phyloP scores from a whole-genome alignment of 1,139 yeast genomes.

The Candida sanyaensis region DNA sequence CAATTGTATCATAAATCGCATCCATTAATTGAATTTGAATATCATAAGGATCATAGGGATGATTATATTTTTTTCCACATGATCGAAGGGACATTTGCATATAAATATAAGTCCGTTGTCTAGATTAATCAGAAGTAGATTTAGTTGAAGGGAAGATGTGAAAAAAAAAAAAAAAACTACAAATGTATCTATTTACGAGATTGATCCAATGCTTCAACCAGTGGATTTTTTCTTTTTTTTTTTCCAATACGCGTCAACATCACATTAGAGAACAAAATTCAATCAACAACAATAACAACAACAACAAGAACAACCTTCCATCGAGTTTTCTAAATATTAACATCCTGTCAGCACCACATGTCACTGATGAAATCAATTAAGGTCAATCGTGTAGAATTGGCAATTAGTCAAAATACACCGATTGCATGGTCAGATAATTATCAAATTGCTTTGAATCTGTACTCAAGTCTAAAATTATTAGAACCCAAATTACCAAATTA shows the following conservation, averaged over 20 bases:
- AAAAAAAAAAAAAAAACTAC: neutral
- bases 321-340: too few relatives aligned
- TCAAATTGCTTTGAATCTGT: constrained; percentile 42
- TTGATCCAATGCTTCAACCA: neutral
- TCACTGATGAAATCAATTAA: constrained; percentile 21
- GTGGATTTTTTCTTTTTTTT: neutral
- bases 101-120: neutral
- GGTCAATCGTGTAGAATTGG: constrained; percentile 25
- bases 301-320: neutral
- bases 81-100: neutral
- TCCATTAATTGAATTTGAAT: constrained; percentile 81
- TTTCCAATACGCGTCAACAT: neutral
- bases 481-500: constrained; percentile 45
- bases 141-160: too few relatives aligned
- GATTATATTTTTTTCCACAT: constrained; percentile 43
- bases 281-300: neutral
- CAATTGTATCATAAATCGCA: constrained; percentile 65
- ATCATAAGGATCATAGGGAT: constrained; percentile 80
- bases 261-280: too few relatives aligned
- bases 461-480: constrained; percentile 32
- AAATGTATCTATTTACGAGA: neutral
- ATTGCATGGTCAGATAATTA: constrained; percentile 39
- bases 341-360: neutral
- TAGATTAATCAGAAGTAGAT: neutral
- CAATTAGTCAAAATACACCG: constrained; percentile 28